Evolutionary conservation across 208 protist genomes (phyloP), one percentile per base, ranked within the genome.

Genomic region (Trypanosoma theileri): DNA sequence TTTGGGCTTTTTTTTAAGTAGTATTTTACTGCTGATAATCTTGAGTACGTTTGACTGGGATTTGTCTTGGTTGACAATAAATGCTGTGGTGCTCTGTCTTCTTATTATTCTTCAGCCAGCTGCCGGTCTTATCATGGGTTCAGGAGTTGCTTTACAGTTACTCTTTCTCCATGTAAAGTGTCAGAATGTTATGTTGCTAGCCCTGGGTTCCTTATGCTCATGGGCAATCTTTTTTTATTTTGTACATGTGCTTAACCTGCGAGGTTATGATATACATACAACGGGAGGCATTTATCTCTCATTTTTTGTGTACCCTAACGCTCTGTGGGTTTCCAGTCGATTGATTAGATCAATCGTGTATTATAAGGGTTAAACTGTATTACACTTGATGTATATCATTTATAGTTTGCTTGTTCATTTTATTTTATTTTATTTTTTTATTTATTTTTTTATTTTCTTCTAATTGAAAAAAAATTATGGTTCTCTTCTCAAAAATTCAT

Each of bases 231-330:
- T 69, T 11, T 71, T 62, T 67, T 75, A 65, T 56, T 81, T 85
- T 69, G 42, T 78, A 0, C 45, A 56, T 13, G 24, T 75, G 24
- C 63, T 85, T 21, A 45, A 66, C 0, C 55, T 85, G 48, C 66
- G 69, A 16, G 40, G 81, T 10, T 62, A 63, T 53, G 73, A 79
- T 31, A 66, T 64, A 14, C 50, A 42, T 6, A 77, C 73, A 51
- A 81, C 78, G 58, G 82, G 77, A 31, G 79, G 79, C 31, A 53
- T 77, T n/a, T 84, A 82, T 69, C 56, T 88, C 12, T 79, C 69
- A 42, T 80, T 81, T 69, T 77, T 91, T 22, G 63, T 84, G n/a
- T 91, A 86, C 65, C 81, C 81, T 45, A 91, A 85, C 53, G 73
- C 77, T 1, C 22, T 91, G 17, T 91, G 81, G 85, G 63, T 84